Percentiles rank a stretch among this genome's conserved stretches.
Conservation (phyloP, 1,139 yeast genomes). For the Suhomyces kunorum region DNA sequence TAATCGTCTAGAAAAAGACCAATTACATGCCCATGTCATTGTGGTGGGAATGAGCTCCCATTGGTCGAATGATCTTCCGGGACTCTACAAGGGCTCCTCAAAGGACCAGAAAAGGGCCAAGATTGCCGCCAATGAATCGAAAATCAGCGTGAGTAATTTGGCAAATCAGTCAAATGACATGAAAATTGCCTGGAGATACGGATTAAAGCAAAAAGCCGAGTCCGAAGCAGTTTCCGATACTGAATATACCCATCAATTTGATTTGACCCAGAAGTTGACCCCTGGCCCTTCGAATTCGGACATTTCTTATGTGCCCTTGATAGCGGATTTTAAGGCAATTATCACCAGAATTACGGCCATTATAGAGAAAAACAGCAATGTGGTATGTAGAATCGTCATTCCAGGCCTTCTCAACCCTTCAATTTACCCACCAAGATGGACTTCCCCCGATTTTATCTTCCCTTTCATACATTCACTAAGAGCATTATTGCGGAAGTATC, state of each 20-base stretch:
- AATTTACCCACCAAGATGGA: conserved; percentile 58
- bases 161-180: conserved; percentile 46
- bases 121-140: conserved; percentile 59
- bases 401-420: conserved; percentile 84
- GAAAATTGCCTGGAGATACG: conserved; percentile 89
- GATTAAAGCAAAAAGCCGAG: conserved; percentile 48
- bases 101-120: conserved; percentile 65
- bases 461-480: conserved; percentile 67
- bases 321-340: conserved; percentile 23
- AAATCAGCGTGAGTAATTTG: conserved; percentile 68
- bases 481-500: conserved; percentile 50
- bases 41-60: conserved; percentile 61
- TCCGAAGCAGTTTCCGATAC: conserved; percentile 14
- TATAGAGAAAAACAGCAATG: conserved; percentile 38
- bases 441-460: conserved; percentile 51
- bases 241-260: conserved; percentile 65
- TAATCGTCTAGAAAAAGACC: conserved; percentile 46
- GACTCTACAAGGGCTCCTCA: conserved; percentile 69
- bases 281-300: conserved; percentile 71
- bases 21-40: conserved; percentile 57
- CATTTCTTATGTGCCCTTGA: conserved; percentile 53
- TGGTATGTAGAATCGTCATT: conserved; percentile 63
- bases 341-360: conserved; percentile 44
- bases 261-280: conserved; percentile 64
- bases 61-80: conserved; percentile 81